Evolutionary conservation across 345 rosid species (phyloP).

Genomic region (Acer saccharum): DNA sequence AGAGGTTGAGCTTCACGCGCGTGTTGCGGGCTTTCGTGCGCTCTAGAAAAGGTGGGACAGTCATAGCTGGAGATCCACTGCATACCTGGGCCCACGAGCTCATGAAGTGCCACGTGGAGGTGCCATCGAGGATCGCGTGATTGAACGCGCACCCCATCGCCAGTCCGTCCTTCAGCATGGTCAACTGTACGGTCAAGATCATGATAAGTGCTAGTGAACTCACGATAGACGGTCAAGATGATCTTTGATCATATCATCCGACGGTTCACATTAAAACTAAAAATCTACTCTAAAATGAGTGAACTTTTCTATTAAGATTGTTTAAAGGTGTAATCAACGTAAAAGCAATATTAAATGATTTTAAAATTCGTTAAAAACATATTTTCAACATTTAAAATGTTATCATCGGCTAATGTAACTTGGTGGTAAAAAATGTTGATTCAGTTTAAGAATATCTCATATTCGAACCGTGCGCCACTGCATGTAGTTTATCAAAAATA

Average conservation of each 20-base stretch:
- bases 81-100: constrained; percentile 84
- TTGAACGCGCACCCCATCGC: constrained; percentile 94
- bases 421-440: too few species aligned
- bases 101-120: constrained; percentile 97
- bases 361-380: too few species aligned
- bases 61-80: constrained; percentile 42
- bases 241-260: constrained; percentile 1
- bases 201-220: not conserved
- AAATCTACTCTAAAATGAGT: too few species aligned
- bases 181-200: constrained; percentile 48
- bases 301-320: too few species aligned
- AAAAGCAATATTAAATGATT: too few species aligned
- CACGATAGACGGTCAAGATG: not conserved
- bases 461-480: too few species aligned
- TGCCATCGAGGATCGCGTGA: constrained; percentile 88
- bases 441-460: too few species aligned
- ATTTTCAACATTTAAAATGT: too few species aligned
- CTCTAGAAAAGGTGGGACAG: constrained; percentile 68
- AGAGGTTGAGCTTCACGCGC: constrained; percentile 73
- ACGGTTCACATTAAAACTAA: not conserved
- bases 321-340: too few species aligned
- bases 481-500: too few species aligned
- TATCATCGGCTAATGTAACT: too few species aligned
- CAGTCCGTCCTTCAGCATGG: constrained; percentile 81
- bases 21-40: constrained; percentile 78